A percentile compares a stretch with the other conserved stretches of the same genome.
These are phyloP conservation scores for Botryosphaeria agaves DNA, from an alignment of 2,329 filamentous ascomycete genomes.

Conservation along the genomic window DNA sequence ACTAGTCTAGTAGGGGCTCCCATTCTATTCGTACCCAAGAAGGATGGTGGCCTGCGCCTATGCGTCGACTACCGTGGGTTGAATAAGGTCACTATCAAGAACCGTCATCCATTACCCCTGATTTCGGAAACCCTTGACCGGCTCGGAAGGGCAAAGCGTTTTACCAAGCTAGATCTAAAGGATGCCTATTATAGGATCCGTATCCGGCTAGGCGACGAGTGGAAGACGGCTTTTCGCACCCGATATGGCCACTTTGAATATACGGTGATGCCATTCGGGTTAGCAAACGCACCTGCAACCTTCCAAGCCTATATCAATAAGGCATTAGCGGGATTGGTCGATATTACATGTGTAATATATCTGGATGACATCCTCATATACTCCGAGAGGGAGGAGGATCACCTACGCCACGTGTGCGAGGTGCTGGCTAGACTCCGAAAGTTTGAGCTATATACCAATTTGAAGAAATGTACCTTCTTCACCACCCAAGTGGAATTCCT, in stretches of 20 bases:
- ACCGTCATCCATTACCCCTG: slow-evolving; percentile 9
- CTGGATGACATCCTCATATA: slow-evolving; percentile 8
- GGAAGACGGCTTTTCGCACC: slow-evolving; percentile 11
- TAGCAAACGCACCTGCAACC: slow-evolving; percentile 1
- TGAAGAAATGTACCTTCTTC: slow-evolving; percentile 8
- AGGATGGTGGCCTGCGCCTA: slow-evolving; percentile 5
- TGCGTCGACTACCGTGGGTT: slow-evolving; percentile 12
- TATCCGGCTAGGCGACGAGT: background rate
- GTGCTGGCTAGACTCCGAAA: slow-evolving; percentile 5
- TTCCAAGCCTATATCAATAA: slow-evolving; percentile 8
- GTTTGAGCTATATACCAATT: slow-evolving; percentile 5
- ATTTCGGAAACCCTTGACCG: slow-evolving; percentile 10
- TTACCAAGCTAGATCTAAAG: slow-evolving; percentile 8
- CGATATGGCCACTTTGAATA: slow-evolving; percentile 17
- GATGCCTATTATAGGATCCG: slow-evolving; percentile 2
- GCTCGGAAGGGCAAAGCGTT: slow-evolving; percentile 6
- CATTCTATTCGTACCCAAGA: slow-evolving; percentile 1
- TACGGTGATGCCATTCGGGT: slow-evolving; percentile 13
- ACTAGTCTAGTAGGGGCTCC: background rate
- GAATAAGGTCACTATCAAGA: slow-evolving; percentile 13
- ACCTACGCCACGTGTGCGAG: slow-evolving; percentile 4
- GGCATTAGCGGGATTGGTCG: slow-evolving; percentile 3
- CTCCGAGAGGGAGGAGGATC: slow-evolving; percentile 1
- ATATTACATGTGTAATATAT: slow-evolving; percentile 6
- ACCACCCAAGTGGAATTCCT: slow-evolving; percentile 6